Evolutionary conservation across 176 grass and related monocot genomes (phyloP), one percentile per base, ranked within the genome.

Genomic region (Puya raimondii): DNA sequence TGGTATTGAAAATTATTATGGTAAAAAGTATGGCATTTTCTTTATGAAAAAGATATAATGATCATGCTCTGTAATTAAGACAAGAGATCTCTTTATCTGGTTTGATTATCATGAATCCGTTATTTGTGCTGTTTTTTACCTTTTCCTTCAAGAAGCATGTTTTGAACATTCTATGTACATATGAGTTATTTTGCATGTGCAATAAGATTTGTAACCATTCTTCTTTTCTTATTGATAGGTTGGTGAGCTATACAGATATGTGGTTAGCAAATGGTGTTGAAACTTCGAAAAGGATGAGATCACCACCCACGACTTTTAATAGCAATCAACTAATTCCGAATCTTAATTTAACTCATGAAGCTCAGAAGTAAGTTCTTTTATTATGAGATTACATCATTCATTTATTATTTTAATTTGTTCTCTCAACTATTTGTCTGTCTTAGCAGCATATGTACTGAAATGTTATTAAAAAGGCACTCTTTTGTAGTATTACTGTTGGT

Each of bases 221-320:
- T 69, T 63, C 57, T 70, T 33, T 23, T 48, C 78, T 51, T 23
- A 9, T 75, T 79, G 68, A 23, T 72, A 89, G 84, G 70, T 48
- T 81, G 66, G 56, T 84, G 64, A 76, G 72, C 71, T 79, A 88
- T 76, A 47, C 56, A 3, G 85, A 88, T 63, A 47, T 71, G 17
- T 69, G 70, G 22, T 26, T 85, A 69, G 85, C 50, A 65, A 78
- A 85, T 71, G 76, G 76, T 84, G 51, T 61, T 81, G 85, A 91
- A 73, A 69, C 71, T 65, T 88, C 78, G 17, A 88, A 85, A 67
- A 64, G 78, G 63, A 88, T 84, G 71, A 79, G 75, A 76, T 70
- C 84, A 9, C 81, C 81, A 80, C 5, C 72, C 70, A 20, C 74
- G 73, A 72, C 68, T 72, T 76, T 79, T 72, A 64, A 54, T 53